Percentiles rank a stretch among this genome's conserved stretches.
phyloP scores from a whole-genome alignment of 176 grass and related monocot species.

The Coix lacrymajobi region DNA sequence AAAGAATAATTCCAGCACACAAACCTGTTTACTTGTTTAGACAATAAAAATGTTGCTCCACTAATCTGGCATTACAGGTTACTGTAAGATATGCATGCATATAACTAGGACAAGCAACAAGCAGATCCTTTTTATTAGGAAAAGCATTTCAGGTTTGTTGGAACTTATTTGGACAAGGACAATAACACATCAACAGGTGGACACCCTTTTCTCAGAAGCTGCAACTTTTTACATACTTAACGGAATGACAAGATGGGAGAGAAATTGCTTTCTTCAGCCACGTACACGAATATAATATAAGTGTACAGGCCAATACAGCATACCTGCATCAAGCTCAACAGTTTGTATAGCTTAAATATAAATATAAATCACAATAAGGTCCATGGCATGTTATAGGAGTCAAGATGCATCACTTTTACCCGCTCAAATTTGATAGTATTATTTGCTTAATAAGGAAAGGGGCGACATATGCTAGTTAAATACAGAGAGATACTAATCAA shows the following conservation, averaged over 20 bases:
- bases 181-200: neutral
- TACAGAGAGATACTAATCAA: neutral
- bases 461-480: neutral
- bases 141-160: neutral
- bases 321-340: neutral
- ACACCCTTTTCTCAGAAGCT: neutral
- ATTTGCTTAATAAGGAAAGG: neutral
- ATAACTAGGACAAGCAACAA: too few species aligned
- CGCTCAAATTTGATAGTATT: too few species aligned
- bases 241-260: neutral
- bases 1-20: neutral
- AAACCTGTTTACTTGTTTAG: neutral
- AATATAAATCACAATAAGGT: neutral
- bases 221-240: neutral
- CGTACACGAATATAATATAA: neutral
- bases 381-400: neutral
- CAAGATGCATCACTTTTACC: too few species aligned
- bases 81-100: neutral
- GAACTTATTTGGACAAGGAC: neutral
- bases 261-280: neutral
- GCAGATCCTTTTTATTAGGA: too few species aligned
- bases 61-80: neutral
- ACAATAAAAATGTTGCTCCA: neutral
- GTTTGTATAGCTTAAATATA: neutral
- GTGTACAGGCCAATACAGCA: neutral